A percentile compares a stretch with the other conserved stretches of the same genome.
Evolutionary conservation across 306 rosid species (phyloP).

Genomic region (Castanopsis chinensis): DNA sequence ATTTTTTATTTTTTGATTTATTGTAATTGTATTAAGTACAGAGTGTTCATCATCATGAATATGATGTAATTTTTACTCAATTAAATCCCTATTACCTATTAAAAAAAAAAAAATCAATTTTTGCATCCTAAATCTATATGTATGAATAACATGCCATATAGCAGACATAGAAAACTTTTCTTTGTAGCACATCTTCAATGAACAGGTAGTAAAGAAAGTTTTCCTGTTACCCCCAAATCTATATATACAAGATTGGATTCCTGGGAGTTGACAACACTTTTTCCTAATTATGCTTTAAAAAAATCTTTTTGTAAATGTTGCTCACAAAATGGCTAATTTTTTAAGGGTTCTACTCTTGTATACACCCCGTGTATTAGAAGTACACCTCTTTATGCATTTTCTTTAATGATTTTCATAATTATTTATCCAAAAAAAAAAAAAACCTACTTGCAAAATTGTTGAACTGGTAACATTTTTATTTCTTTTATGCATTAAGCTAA

Average conservation of each 20-base stretch:
- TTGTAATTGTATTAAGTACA: too few relatives aligned
- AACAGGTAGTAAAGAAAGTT: not conserved
- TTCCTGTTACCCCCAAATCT: not conserved
- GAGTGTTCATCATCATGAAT: too few relatives aligned
- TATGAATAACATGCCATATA: not conserved
- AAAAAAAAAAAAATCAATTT: not conserved
- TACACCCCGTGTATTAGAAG: too few relatives aligned
- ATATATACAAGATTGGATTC: not conserved
- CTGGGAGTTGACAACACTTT: not conserved
- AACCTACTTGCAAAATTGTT: not conserved
- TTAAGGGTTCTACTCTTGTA: too few relatives aligned
- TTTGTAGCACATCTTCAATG: not conserved
- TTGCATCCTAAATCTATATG: not conserved
- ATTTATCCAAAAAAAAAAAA: too few relatives aligned
- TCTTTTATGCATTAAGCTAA: constrained; percentile 9
- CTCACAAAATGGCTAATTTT: not conserved
- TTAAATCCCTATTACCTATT: too few relatives aligned
- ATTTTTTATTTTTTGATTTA: too few relatives aligned
- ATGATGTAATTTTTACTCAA: too few relatives aligned
- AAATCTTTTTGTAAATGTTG: not conserved
- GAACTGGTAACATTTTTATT: not conserved
- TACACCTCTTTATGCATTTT: not conserved
- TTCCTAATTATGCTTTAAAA: not conserved
- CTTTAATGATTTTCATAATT: not conserved
- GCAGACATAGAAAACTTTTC: not conserved